Base-by-base conservation (phyloP, 1,284 basidiomycete genomes). In the Trichosporon coremiiforme region DNA sequence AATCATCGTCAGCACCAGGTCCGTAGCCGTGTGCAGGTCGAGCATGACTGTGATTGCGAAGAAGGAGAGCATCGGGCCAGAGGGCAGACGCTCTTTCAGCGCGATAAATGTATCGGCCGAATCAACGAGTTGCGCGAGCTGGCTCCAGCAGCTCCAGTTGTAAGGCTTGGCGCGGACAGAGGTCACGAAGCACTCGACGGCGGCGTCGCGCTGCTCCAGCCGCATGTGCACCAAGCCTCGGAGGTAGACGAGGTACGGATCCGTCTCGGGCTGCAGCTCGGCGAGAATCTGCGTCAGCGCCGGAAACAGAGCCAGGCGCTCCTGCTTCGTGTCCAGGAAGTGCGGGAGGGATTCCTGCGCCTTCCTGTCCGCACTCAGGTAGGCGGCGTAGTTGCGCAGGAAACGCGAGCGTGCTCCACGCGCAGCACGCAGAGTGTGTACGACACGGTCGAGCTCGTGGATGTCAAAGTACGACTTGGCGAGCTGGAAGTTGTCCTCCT, bases 91-190 rank as follows among this genome's bases (percentile, higher is more conserved):
- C 68, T 81, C 78, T 74, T 84, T 83, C 68, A 84, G 73, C 50
- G 79, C 77, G 60, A 82, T 80, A 66, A 84, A 82, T 80, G 95
- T 93, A 84, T 95, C 93, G n/a, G 89, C 89, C 71, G 95, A 94
- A 41, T 90, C 89, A 33, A 97, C 87, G 76, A 93, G 91, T 66
- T 89, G 89, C 1, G 89, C 89, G 22, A 98, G 86, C 67, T 94
- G 87, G 22, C 88, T 85, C 96, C 97, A 99, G 4, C 90, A 87
- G 31, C 92, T 93, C 96, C 97, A 99, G 80, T 98, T 98, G 90
- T 94, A 99, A 7, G 93, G 91, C 78, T 91, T 94, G 3, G 87
- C 86, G 64, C 88, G 87, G 64, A 98, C 90, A 6, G 94, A 95
- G 38, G 89, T 83, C 20, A 98, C 85, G 8, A 90, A 87, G 74